These are phyloP conservation scores for Metroxylon sagu DNA, from an alignment of 176 grass and related monocot species.

Conservation along the genomic window DNA sequence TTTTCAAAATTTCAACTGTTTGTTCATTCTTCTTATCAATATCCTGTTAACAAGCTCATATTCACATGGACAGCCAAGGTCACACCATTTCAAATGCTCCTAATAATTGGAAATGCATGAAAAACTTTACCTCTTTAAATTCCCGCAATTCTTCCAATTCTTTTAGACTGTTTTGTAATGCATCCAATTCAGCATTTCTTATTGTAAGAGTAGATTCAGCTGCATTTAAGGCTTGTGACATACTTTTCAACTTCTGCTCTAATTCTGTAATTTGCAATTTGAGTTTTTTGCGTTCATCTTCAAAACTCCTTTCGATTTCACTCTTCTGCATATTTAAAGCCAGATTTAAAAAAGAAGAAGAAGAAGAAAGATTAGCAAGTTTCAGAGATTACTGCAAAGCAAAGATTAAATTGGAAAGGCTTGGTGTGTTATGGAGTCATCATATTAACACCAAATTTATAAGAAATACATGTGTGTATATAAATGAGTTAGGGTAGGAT, in stretches of 20 bases:
- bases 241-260: slow-evolving; percentile 53
- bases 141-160: slow-evolving; percentile 91
- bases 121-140: slow-evolving; percentile 61
- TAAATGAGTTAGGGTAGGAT: too few species aligned
- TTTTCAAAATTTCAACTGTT: slow-evolving; percentile 84
- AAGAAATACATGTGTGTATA: too few species aligned
- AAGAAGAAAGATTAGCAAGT: too few species aligned
- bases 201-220: slow-evolving; percentile 57
- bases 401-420: too few species aligned
- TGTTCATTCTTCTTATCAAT: slow-evolving; percentile 92
- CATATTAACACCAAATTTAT: too few species aligned
- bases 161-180: slow-evolving; percentile 62
- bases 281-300: slow-evolving; percentile 48
- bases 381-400: too few species aligned
- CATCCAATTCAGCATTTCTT: slow-evolving; percentile 62
- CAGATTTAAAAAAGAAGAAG: too few species aligned
- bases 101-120: too few species aligned
- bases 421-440: too few species aligned
- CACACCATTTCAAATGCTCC: too few species aligned
- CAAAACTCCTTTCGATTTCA: slow-evolving; percentile 36
- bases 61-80: too few species aligned
- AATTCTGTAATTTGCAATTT: slow-evolving; percentile 47
- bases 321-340: slow-evolving; percentile 39
- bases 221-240: slow-evolving; percentile 30
- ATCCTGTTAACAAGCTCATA: slow-evolving; percentile 35